Percentiles rank a stretch among this genome's conserved stretches.
Evolutionary conservation across 176 grass and related monocot species (phyloP).

Genomic region (Ananas comosus): DNA sequence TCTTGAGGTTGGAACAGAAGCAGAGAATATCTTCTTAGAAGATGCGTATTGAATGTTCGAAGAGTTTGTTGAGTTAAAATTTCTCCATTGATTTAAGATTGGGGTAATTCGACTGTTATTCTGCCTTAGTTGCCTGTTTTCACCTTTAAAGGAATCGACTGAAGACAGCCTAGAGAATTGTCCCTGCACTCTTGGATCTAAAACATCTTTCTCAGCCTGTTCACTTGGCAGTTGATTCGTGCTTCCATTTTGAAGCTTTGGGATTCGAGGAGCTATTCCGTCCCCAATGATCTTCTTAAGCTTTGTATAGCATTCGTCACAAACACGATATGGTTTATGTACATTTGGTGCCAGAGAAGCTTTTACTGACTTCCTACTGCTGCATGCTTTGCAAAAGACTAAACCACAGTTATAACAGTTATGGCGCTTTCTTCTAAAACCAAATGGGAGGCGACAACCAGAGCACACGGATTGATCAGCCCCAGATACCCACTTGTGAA

Average conservation of each 20-base stretch:
- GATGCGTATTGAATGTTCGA: constrained; percentile 27
- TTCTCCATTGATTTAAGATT: constrained; percentile 23
- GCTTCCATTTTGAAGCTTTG: constrained; percentile 29
- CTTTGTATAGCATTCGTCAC: constrained; percentile 56
- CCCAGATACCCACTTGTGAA: constrained; percentile 44
- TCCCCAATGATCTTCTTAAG: constrained; percentile 23
- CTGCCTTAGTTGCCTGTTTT: constrained; percentile 20
- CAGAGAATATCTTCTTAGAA: constrained; percentile 50
- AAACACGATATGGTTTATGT: constrained; percentile 57
- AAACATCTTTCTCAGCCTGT: constrained; percentile 27
- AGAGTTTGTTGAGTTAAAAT: constrained; percentile 30
- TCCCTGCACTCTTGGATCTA: constrained; percentile 27
- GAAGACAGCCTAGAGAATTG: constrained; percentile 40
- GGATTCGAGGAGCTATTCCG: constrained; percentile 13
- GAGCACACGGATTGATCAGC: constrained; percentile 58
- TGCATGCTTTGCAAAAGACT: constrained; percentile 64
- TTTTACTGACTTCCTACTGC: constrained; percentile 43
- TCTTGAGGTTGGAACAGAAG: constrained; percentile 44
- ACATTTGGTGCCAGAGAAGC: constrained; percentile 66
- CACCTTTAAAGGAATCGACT: constrained; percentile 36
- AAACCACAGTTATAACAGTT: constrained; percentile 81
- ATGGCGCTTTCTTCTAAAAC: constrained; percentile 66
- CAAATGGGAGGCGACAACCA: constrained; percentile 49
- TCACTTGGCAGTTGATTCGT: constrained; percentile 28
- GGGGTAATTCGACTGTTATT: constrained; percentile 29